phyloP scores from a whole-genome alignment of 2,329 filamentous ascomycete species.

The Penicillium aurantiogriseum region DNA sequence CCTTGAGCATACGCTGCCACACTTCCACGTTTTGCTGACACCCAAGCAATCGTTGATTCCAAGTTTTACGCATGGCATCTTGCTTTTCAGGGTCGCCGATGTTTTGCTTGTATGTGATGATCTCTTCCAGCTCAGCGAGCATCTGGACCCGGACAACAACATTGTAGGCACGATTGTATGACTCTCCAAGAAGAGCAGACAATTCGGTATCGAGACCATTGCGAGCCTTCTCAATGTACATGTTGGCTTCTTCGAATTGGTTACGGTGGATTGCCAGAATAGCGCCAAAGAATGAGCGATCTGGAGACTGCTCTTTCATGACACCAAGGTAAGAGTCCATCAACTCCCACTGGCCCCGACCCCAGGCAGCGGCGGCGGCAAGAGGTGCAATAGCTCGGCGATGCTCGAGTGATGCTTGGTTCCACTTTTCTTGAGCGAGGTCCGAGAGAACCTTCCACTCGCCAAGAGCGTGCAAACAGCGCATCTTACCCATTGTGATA shows the following conservation, averaged over 20 bases:
- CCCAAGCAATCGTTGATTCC: constrained; percentile 91
- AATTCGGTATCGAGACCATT: constrained; percentile 95
- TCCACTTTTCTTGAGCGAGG: constrained; percentile 90
- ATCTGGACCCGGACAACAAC: constrained; percentile 99
- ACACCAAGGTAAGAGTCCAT: constrained; percentile 97
- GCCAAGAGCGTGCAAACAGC: constrained; percentile 91
- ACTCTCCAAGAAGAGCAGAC: constrained; percentile 94
- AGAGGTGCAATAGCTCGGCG: constrained; percentile 88
- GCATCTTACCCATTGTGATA: constrained; percentile 99
- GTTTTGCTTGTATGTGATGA: constrained; percentile 96
- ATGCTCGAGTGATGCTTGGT: constrained; percentile 81
- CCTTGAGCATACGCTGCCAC: constrained; percentile 97
- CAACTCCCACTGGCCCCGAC: constrained; percentile 90
- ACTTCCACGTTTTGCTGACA: constrained; percentile 97
- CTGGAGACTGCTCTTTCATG: constrained; percentile 90
- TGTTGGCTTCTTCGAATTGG: constrained; percentile 86
- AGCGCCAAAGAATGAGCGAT: constrained; percentile 95
- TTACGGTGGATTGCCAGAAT: constrained; percentile 94
- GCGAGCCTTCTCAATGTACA: constrained; percentile 84
- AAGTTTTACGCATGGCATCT: constrained; percentile 85
- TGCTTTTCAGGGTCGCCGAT: constrained; percentile 76
- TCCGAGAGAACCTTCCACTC: constrained; percentile 94
- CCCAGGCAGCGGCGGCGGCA: constrained; percentile 94
- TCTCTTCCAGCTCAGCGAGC: constrained; percentile 96
- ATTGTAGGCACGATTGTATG: constrained; percentile 94